Conservation (phyloP, 306 rosid genomes). For the Trifolium subterraneum region DNA sequence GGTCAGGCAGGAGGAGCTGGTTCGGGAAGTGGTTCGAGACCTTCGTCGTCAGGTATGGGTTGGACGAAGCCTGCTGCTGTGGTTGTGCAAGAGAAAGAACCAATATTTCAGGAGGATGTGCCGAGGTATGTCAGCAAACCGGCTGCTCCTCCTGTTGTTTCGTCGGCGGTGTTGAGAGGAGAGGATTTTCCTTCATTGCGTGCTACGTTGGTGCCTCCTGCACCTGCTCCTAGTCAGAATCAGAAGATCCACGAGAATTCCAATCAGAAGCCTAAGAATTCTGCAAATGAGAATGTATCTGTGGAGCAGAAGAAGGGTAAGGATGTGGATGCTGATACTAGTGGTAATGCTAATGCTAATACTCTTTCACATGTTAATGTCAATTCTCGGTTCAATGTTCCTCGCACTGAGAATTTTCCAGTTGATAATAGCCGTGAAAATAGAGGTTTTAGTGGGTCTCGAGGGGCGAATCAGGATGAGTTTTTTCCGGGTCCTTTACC, state of each 20-base stretch:
- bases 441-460: conserved; percentile 50
- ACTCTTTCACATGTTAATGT: conserved; percentile 49
- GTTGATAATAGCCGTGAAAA: conserved; percentile 44
- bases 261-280: conserved; percentile 61
- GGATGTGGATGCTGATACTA: conserved; percentile 17
- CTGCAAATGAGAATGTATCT: conserved; percentile 42
- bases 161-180: conserved; percentile 70
- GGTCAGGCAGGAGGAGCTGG: conserved; percentile 70
- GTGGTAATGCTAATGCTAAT: conserved; percentile 12
- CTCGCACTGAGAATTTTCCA: conserved; percentile 43
- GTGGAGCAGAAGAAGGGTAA: conserved; percentile 53
- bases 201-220: conserved; percentile 75
- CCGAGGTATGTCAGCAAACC: conserved; percentile 39
- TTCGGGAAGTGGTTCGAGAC: conserved; percentile 73
- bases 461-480: conserved; percentile 59
- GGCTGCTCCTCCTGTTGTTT: conserved; percentile 35
- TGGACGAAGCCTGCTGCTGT: conserved; percentile 77
- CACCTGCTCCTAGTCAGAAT: conserved; percentile 44
- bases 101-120: conserved; percentile 41
- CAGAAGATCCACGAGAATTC: conserved; percentile 70
- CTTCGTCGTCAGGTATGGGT: conserved; percentile 80
- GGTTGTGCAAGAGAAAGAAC: conserved; percentile 62
- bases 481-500: conserved; percentile 81
- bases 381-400: conserved; percentile 49
- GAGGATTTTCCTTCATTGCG: conserved; percentile 94